A percentile compares a stretch with the other conserved stretches of the same genome.
Evolutionary conservation across 805 yeast species (phyloP).

Genomic region (Cyberlindnera amylophila): DNA sequence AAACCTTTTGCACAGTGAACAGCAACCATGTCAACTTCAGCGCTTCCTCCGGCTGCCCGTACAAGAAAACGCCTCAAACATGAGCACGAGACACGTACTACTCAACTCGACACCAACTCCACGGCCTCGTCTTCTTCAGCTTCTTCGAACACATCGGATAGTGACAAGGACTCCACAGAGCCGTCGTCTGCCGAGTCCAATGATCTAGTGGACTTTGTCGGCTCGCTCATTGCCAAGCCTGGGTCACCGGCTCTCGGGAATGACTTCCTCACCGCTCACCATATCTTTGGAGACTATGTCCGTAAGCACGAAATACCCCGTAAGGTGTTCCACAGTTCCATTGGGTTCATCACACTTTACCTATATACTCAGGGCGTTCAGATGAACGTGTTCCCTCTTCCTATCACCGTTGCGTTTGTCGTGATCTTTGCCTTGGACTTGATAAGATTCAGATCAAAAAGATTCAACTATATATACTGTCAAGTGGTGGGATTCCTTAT

Average conservation of each 20-base stretch:
- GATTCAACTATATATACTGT: conserved; percentile 67
- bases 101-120: conserved; percentile 8
- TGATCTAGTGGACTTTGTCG: conserved; percentile 18
- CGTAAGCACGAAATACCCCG: conserved; percentile 87
- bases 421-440: conserved; percentile 61
- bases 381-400: conserved; percentile 53
- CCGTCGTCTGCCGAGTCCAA: conserved; percentile 3
- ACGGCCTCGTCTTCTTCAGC: conserved; percentile 13
- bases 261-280: conserved; percentile 36
- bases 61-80: conserved; percentile 13
- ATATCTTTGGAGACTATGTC: conserved; percentile 47
- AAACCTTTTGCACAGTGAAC: not conserved
- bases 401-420: conserved; percentile 52
- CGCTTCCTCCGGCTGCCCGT: conserved; percentile 13
- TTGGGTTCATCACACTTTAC: conserved; percentile 77
- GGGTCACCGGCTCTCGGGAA: conserved; percentile 17
- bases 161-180: conserved; percentile 7
- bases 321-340: conserved; percentile 82
- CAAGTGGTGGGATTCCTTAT: conserved; percentile 71
- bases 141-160: conserved; percentile 7
- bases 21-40: conserved; percentile 8
- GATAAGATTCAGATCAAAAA: conserved; percentile 55
- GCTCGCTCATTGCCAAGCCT: conserved; percentile 6
- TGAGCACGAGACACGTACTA: conserved; percentile 9
- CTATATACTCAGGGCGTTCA: conserved; percentile 62